Evolutionary conservation across 2,329 filamentous ascomycete genomes (phyloP).

Genomic region (Blastomyces emzantsi): DNA sequence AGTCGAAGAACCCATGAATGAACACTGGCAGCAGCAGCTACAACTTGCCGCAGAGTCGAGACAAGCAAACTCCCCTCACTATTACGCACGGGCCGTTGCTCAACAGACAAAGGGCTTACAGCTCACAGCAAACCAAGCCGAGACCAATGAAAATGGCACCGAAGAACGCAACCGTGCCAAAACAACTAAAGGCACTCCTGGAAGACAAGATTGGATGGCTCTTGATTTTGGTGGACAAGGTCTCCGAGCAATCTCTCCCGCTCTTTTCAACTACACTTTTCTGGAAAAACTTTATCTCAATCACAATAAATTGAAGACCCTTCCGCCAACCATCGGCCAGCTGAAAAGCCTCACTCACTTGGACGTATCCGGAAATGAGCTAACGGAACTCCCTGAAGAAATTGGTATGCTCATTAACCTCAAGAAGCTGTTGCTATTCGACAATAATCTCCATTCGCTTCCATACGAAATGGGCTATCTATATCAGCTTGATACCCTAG

Average conservation of each 20-base stretch:
- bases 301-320: slow-evolving; percentile 73
- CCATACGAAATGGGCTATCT: slow-evolving; percentile 83
- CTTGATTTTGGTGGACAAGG: slow-evolving; percentile 96
- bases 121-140: slow-evolving; percentile 40
- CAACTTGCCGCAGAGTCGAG: slow-evolving; percentile 66
- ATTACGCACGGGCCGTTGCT: slow-evolving; percentile 51
- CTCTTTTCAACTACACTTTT: slow-evolving; percentile 81
- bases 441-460: slow-evolving; percentile 75
- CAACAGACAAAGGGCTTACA: slow-evolving; percentile 41
- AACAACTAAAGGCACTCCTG: slow-evolving; percentile 43
- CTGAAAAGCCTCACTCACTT: slow-evolving; percentile 73
- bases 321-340: slow-evolving; percentile 75
- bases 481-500: slow-evolving; percentile 78
- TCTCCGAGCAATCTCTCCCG: slow-evolving; percentile 66
- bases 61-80: slow-evolving; percentile 58
- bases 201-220: slow-evolving; percentile 78
- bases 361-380: slow-evolving; percentile 80
- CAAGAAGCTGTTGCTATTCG: slow-evolving; percentile 75
- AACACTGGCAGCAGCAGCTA: slow-evolving; percentile 83
- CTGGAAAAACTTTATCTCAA: slow-evolving; percentile 87
- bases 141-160: slow-evolving; percentile 40
- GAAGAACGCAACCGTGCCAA: slow-evolving; percentile 58
- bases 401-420: slow-evolving; percentile 95
- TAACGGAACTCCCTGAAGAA: slow-evolving; percentile 74
- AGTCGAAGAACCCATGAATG: slow-evolving; percentile 50